Percentiles rank a stretch among this genome's conserved stretches.
phyloP scores from a whole-genome alignment of 2,329 filamentous ascomycete genomes.

The Metarhizium anisopliae region DNA sequence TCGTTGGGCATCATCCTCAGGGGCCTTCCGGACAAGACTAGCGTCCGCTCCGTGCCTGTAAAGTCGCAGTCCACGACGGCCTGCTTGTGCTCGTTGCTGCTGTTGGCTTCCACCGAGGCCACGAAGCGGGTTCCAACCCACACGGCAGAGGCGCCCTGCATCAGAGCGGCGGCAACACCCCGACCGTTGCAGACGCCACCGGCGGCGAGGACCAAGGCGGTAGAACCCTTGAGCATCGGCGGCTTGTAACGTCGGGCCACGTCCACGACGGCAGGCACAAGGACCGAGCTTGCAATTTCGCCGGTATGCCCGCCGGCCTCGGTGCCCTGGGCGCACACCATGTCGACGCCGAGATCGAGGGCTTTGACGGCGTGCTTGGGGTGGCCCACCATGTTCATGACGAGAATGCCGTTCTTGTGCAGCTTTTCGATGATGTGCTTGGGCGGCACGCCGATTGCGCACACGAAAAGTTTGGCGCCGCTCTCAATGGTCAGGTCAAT shows the following conservation, averaged over 20 bases:
- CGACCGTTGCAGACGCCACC: conserved; percentile 81
- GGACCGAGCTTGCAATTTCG: conserved; percentile 71
- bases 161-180: conserved; percentile 69
- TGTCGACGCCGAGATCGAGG: conserved; percentile 75
- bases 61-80: conserved; percentile 70
- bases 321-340: conserved; percentile 85
- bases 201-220: conserved; percentile 80
- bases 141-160: conserved; percentile 80
- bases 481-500: conserved; percentile 79
- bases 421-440: conserved; percentile 62
- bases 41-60: conserved; percentile 70
- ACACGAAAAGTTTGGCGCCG: conserved; percentile 78
- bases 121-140: conserved; percentile 96
- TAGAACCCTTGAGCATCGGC: conserved; percentile 57
- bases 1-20: conserved; percentile 74
- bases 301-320: conserved; percentile 93
- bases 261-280: conserved; percentile 82
- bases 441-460: conserved; percentile 81
- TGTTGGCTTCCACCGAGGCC: conserved; percentile 73
- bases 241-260: conserved; percentile 66
- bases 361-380: conserved; percentile 89
- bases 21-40: conserved; percentile 76
- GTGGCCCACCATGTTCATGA: conserved; percentile 98
- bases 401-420: conserved; percentile 68
- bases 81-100: conserved; percentile 73